Evolutionary conservation across 306 rosid genomes (phyloP).

Genomic region (Arachis stenosperma): DNA sequence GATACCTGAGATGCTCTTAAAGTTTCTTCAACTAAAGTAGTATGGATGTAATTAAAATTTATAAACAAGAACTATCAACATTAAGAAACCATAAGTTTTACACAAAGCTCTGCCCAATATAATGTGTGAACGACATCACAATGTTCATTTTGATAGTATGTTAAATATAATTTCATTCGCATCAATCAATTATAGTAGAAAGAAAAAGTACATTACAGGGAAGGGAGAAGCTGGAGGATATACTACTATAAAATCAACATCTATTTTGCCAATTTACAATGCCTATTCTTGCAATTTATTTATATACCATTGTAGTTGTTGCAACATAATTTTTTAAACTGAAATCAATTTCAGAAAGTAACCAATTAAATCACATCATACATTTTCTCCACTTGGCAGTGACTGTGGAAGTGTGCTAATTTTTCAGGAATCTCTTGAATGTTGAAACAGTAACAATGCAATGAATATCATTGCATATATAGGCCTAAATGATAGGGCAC

Average conservation of each 20-base stretch:
- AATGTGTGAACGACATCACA: not conserved
- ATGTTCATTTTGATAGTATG: not conserved
- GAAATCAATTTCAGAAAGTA: not conserved
- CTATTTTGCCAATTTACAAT: not conserved
- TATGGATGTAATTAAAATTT: not conserved
- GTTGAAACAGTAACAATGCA: not conserved
- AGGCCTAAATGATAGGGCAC: not conserved
- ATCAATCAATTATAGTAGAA: not conserved
- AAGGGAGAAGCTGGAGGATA: not conserved
- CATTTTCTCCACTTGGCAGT: not conserved
- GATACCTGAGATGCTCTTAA: constrained; percentile 6
- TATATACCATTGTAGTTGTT: not conserved
- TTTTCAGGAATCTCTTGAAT: not conserved
- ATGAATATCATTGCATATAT: not conserved
- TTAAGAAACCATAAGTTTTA: not conserved
- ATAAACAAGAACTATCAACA: not conserved
- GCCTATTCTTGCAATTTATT: not conserved
- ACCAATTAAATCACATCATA: not conserved
- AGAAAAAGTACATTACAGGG: not conserved
- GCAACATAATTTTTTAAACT: not conserved
- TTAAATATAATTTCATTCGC: not conserved
- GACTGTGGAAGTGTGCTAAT: not conserved
- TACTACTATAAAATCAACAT: not conserved
- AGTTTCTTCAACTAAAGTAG: not conserved
- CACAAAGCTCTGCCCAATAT: too few species aligned